Percentiles rank a stretch among this genome's conserved stretches.
phyloP scores from a whole-genome alignment of 345 rosid species.

The Dipteronia sinensis region DNA sequence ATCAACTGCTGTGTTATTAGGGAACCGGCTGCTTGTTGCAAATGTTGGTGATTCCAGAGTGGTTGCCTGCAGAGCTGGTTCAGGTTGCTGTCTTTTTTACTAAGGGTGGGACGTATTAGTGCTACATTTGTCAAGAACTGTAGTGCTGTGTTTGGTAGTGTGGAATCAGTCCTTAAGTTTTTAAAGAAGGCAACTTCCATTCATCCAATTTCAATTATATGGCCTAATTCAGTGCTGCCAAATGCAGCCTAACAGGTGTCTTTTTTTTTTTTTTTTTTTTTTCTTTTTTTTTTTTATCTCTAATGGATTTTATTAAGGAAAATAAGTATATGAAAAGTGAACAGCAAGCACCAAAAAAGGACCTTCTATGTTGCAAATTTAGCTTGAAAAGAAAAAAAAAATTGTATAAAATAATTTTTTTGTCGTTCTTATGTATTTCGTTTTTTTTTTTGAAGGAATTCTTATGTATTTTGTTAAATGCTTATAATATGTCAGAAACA shows the following conservation, averaged over 20 bases:
- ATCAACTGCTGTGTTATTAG: conserved; percentile 52
- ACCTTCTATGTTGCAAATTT: not conserved
- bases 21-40: conserved; percentile 54
- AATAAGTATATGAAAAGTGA: not conserved
- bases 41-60: conserved; percentile 76
- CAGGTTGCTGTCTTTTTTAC: conserved; percentile 36
- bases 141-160: not conserved
- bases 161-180: not conserved
- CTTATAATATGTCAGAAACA: not conserved
- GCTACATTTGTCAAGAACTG: not conserved
- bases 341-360: not conserved
- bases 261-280: too few species aligned
- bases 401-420: too few species aligned
- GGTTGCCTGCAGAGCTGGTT: conserved; percentile 51
- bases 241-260: not conserved
- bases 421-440: not conserved
- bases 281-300: too few species aligned
- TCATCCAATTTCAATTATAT: not conserved
- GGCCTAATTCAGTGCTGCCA: not conserved
- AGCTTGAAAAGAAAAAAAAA: not conserved
- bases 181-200: not conserved
- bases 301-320: not conserved
- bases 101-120: not conserved
- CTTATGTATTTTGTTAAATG: not conserved
- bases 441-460: too few species aligned